phyloP scores from a whole-genome alignment of 1,284 basidiomycete species.

The Trametes sp. region DNA sequence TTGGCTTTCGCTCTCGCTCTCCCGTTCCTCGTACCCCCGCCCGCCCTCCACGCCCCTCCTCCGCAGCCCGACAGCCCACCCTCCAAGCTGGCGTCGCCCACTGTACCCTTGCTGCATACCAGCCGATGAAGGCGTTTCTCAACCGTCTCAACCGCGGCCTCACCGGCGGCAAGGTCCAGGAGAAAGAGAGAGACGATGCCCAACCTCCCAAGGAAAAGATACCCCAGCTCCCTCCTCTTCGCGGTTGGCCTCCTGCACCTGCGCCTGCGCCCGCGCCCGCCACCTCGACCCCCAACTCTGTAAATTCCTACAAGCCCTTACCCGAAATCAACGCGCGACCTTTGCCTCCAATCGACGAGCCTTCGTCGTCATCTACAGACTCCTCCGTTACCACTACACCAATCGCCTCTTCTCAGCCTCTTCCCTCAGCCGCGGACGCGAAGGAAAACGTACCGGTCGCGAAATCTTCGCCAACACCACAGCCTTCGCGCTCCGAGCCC shows the following conservation, averaged over 20 bases:
- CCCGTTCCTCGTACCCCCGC: conserved; percentile 18
- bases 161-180: conserved; percentile 54
- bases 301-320: conserved; percentile 69
- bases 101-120: conserved; percentile 24
- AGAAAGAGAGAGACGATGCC: conserved; percentile 58
- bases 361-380: conserved; percentile 38
- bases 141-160: conserved; percentile 74
- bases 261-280: conserved; percentile 55
- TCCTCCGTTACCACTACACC: conserved; percentile 47
- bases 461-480: conserved; percentile 45
- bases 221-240: conserved; percentile 63
- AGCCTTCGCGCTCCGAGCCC: conserved; percentile 42
- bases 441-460: conserved; percentile 40
- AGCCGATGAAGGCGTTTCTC: conserved; percentile 80
- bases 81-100: conserved; percentile 29
- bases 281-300: conserved; percentile 55
- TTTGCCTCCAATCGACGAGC: conserved; percentile 57
- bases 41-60: conserved; percentile 37
- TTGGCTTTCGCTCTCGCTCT: conserved; percentile 16
- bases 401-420: conserved; percentile 32
- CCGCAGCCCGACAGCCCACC: conserved; percentile 26
- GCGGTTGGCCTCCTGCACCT: conserved; percentile 69
- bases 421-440: conserved; percentile 33
- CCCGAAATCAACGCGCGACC: conserved; percentile 66
- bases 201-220: conserved; percentile 64